Evolutionary conservation across 1,284 basidiomycete genomes (phyloP).

Genomic region (Moesziomyces parantarcticus): DNA sequence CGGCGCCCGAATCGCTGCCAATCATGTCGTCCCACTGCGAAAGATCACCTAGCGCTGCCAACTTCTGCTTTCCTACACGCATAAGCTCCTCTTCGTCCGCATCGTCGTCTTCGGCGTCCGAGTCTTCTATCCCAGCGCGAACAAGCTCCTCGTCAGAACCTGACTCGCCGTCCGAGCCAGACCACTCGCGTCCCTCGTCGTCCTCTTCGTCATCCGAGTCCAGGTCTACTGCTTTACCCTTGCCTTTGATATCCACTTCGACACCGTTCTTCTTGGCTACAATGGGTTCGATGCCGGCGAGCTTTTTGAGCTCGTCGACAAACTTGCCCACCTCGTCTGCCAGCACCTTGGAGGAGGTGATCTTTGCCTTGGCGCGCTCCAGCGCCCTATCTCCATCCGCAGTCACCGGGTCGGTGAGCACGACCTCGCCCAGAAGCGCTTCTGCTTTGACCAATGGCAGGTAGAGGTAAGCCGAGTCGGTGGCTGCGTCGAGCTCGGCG

Average conservation of each 20-base stretch:
- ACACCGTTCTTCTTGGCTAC: slow-evolving; percentile 2
- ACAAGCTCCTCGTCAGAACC: slow-evolving; percentile 20
- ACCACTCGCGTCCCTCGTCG: slow-evolving; percentile 30
- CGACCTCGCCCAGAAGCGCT: slow-evolving; percentile 55
- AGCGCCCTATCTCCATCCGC: slow-evolving; percentile 63
- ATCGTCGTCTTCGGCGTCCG: slow-evolving; percentile 9
- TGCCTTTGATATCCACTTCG: slow-evolving; percentile 21
- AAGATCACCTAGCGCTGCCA: slow-evolving; percentile 46
- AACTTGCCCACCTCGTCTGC: slow-evolving; percentile 74
- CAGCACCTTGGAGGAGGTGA: slow-evolving; percentile 81
- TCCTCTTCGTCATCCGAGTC: slow-evolving; percentile 40
- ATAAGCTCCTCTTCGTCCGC: slow-evolving; percentile 33
- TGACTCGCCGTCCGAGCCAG: slow-evolving; percentile 51
- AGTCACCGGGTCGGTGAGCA: slow-evolving; percentile 20
- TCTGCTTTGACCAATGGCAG: slow-evolving; percentile 44
- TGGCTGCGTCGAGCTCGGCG: slow-evolving; percentile 2
- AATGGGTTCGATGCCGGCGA: slow-evolving; percentile 27
- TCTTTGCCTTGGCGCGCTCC: slow-evolving; percentile 77
- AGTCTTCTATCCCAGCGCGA: slow-evolving; percentile 16
- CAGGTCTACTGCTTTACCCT: slow-evolving; percentile 24
- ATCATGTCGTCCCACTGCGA: slow-evolving; percentile 50
- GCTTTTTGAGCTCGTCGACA: slow-evolving; percentile 70
- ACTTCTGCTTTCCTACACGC: slow-evolving; percentile 37
- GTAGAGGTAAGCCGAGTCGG: slow-evolving; percentile 10
- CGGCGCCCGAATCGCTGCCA: slow-evolving; percentile 35